These are phyloP conservation scores for Mortierella sp. DNA, from an alignment of 371 early-diverging fungal genomes.

Conservation along the genomic window DNA sequence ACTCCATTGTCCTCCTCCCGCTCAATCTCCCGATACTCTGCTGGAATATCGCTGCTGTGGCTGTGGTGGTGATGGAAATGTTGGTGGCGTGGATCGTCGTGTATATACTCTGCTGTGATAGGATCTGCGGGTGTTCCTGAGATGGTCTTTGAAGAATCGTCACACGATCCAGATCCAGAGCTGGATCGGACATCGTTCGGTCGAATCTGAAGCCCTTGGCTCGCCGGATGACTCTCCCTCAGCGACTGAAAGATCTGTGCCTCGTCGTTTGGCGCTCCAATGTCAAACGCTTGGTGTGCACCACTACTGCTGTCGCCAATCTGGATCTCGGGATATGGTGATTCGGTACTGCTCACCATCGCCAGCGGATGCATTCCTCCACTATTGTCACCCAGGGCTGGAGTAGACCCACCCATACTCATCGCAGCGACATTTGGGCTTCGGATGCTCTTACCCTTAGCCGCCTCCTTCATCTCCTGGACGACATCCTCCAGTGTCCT, in stretches of 20 bases:
- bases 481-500: slow-evolving; percentile 48
- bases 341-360: slow-evolving; percentile 2
- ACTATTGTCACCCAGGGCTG: neutral
- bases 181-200: slow-evolving; percentile 2
- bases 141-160: slow-evolving; percentile 16
- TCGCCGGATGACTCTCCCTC: slow-evolving; percentile 17
- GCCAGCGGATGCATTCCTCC: slow-evolving; percentile 12
- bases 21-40: slow-evolving; percentile 27
- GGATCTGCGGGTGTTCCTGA: neutral
- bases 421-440: slow-evolving; percentile 6
- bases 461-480: slow-evolving; percentile 53
- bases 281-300: neutral
- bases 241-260: slow-evolving; percentile 8
- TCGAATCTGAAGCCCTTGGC: slow-evolving; percentile 14
- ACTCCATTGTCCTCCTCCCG: slow-evolving; percentile 34
- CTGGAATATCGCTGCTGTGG: neutral
- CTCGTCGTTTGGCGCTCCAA: neutral
- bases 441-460: slow-evolving; percentile 8
- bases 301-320: neutral
- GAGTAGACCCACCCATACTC: neutral
- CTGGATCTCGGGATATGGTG: neutral
- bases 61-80: neutral
- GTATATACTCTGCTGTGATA: neutral
- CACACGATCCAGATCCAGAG: slow-evolving; percentile 17
- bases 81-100: neutral